Percentiles rank a stretch among this genome's conserved stretches.
Evolutionary conservation across 2,329 filamentous ascomycete genomes (phyloP).

Genomic region (Colletotrichum trifolii): DNA sequence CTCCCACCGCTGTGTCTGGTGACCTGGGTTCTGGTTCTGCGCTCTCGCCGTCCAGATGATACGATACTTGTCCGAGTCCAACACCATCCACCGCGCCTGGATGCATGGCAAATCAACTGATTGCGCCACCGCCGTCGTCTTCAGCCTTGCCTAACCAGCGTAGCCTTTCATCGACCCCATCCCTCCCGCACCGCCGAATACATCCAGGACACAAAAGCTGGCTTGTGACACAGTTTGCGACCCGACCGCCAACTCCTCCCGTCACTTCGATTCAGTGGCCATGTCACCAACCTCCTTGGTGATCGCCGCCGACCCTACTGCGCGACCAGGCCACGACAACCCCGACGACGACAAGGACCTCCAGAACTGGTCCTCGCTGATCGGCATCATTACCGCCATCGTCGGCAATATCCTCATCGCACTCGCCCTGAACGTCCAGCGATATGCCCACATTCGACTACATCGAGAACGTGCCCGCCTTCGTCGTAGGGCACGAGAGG

Average conservation of each 20-base stretch:
- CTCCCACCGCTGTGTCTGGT: conserved; percentile 5
- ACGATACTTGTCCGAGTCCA: conserved; percentile 26
- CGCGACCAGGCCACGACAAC: conserved; percentile 39
- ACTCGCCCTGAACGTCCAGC: conserved; percentile 93
- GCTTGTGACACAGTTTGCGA: conserved; percentile 10
- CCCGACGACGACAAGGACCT: conserved; percentile 59
- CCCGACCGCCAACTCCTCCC: not conserved
- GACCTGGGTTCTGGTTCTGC: not conserved
- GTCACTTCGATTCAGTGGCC: conserved; percentile 16
- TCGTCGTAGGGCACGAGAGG: conserved; percentile 64
- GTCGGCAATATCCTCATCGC: conserved; percentile 94
- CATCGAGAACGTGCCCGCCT: conserved; percentile 74
- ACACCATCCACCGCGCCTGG: conserved; percentile 31
- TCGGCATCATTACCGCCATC: conserved; percentile 94
- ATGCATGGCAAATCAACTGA: conserved; percentile 23
- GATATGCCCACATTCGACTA: conserved; percentile 91
- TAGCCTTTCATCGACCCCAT: not conserved
- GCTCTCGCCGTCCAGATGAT: conserved; percentile 33
- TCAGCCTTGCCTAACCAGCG: conserved; percentile 29
- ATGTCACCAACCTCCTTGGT: conserved; percentile 23
- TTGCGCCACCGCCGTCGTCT: conserved; percentile 26
- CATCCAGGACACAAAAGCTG: not conserved
- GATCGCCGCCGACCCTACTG: conserved; percentile 31
- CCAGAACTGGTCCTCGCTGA: conserved; percentile 88
- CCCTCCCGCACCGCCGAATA: too few species aligned